Conservation (phyloP, 164 flowering plant species). For the Stephania yunnanensis region DNA sequence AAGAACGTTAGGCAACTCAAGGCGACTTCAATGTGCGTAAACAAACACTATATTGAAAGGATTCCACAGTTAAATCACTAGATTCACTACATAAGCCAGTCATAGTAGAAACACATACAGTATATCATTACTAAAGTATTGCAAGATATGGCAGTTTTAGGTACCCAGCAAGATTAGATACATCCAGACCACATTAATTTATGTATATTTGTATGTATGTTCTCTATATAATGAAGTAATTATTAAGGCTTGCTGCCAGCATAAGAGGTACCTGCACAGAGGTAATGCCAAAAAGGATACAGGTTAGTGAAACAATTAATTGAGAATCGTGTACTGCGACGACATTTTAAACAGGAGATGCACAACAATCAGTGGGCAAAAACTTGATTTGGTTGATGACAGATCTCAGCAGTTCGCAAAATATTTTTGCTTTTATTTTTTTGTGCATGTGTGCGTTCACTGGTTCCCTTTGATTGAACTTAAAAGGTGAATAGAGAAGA, state of each 20-base stretch:
- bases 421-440: too few relatives aligned
- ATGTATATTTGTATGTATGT: not conserved
- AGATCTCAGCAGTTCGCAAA: too few relatives aligned
- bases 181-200: not conserved
- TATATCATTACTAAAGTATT: not conserved
- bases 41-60: not conserved
- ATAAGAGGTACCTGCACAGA: not conserved
- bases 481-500: not conserved
- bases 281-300: not conserved
- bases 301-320: not conserved
- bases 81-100: not conserved
- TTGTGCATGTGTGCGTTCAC: too few relatives aligned
- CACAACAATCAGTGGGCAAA: not conserved
- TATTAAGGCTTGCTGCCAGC: not conserved
- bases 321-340: not conserved
- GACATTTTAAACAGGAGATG: not conserved
- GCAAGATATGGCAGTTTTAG: not conserved
- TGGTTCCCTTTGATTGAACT: too few relatives aligned
- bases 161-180: not conserved
- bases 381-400: too few relatives aligned
- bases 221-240: not conserved
- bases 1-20: not conserved
- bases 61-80: not conserved
- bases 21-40: not conserved
- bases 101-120: not conserved